phyloP scores from a whole-genome alignment of 2,329 filamentous ascomycete genomes.

The Talaromyces sp. region DNA sequence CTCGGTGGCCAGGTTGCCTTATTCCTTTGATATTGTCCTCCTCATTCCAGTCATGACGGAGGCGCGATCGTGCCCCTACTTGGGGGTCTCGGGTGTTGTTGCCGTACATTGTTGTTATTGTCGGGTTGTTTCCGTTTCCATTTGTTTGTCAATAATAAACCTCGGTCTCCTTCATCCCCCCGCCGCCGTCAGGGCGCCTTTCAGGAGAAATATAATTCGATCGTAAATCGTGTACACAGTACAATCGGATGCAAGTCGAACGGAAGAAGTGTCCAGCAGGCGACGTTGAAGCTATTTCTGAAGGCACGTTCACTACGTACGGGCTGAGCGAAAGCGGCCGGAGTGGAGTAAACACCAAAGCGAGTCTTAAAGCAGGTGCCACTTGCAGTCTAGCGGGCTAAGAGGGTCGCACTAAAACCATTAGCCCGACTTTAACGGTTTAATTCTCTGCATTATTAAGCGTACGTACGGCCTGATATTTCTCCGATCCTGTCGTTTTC shows the following conservation, averaged over 20 bases:
- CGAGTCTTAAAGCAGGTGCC: neutral
- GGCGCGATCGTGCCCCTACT: neutral
- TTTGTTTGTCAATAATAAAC: neutral
- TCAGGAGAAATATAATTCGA: neutral
- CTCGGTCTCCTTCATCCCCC: neutral
- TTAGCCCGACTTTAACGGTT: neutral
- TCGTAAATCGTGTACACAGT: neutral
- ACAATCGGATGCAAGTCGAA: neutral
- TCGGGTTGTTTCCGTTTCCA: neutral
- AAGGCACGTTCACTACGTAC: neutral
- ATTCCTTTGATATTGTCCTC: neutral
- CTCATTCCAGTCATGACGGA: neutral
- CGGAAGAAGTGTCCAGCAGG: neutral
- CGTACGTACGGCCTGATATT: neutral
- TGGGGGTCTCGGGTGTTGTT: neutral
- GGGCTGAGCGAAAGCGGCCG: neutral
- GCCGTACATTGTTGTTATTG: conserved; percentile 6
- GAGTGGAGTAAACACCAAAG: neutral
- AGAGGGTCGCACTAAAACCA: neutral
- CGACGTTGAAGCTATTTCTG: neutral
- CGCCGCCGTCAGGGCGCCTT: conserved; percentile 1
- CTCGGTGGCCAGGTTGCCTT: neutral
- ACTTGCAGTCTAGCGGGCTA: neutral
- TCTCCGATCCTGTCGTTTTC: neutral
- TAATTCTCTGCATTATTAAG: neutral